These are phyloP conservation scores for Castanea mollissima DNA, from an alignment of 306 rosid genomes.

Conservation along the genomic window DNA sequence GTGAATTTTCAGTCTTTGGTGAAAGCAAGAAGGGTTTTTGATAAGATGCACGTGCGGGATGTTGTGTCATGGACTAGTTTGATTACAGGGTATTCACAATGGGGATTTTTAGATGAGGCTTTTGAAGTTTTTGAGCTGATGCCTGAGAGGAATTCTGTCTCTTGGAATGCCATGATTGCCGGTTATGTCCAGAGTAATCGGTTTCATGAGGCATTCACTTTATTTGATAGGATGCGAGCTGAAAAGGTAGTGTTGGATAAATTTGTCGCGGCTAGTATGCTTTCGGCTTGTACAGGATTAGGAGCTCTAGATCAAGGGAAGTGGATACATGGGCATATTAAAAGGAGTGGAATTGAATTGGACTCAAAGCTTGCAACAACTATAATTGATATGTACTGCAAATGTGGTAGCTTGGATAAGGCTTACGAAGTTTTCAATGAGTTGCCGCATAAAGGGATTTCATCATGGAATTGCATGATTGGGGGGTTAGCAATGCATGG, in stretches of 20 bases:
- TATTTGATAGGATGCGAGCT: slow-evolving; percentile 49
- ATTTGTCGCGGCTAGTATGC: slow-evolving; percentile 60
- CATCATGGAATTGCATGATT: slow-evolving; percentile 75
- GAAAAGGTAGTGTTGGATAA: slow-evolving; percentile 45
- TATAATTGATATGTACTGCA: slow-evolving; percentile 68
- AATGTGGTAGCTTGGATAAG: slow-evolving; percentile 65
- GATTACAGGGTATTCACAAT: slow-evolving; percentile 50
- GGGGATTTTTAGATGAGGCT: slow-evolving; percentile 51
- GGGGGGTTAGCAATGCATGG: slow-evolving; percentile 82
- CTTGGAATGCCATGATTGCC: slow-evolving; percentile 76
- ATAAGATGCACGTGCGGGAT: slow-evolving; percentile 36
- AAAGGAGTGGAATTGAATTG: slow-evolving; percentile 45
- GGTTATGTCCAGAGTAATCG: slow-evolving; percentile 48
- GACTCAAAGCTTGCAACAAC: slow-evolving; percentile 59
- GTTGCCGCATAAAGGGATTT: slow-evolving; percentile 38
- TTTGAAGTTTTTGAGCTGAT: slow-evolving; percentile 44
- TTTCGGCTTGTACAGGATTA: slow-evolving; percentile 62
- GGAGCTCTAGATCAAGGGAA: slow-evolving; percentile 39
- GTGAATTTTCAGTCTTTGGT: slow-evolving; percentile 36
- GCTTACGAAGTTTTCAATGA: slow-evolving; percentile 46
- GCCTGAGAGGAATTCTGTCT: slow-evolving; percentile 47
- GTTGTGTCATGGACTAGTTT: slow-evolving; percentile 62
- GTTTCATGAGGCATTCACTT: slow-evolving; percentile 52
- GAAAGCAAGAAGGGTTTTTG: slow-evolving; percentile 51
- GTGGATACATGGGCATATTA: slow-evolving; percentile 31